Percentiles rank a stretch among this genome's conserved stretches.
Evolutionary conservation across 371 early-diverging fungal species (phyloP).

Genomic region (Mortierella sp.): DNA sequence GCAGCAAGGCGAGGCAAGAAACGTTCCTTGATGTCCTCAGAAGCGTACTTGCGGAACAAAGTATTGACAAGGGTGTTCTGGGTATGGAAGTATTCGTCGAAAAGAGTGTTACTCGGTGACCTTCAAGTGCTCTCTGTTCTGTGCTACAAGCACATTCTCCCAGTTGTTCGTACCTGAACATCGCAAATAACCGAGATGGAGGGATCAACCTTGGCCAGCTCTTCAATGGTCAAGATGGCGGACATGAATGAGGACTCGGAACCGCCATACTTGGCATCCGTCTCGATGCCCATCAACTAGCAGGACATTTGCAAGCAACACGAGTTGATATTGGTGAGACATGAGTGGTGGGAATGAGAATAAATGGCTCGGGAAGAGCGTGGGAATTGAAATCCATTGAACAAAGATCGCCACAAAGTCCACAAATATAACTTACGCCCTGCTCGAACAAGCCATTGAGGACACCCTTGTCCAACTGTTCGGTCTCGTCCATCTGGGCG

Average conservation of each 20-base stretch:
- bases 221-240: slow-evolving; percentile 94
- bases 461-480: slow-evolving; percentile 80
- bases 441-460: slow-evolving; percentile 91
- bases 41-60: slow-evolving; percentile 89
- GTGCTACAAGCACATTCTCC: too few species aligned
- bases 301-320: slow-evolving; percentile 1
- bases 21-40: slow-evolving; percentile 78
- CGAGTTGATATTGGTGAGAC: not conserved
- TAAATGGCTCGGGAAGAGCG: not conserved
- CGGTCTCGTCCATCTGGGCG: slow-evolving; percentile 92
- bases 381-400: slow-evolving; percentile 4
- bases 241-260: slow-evolving; percentile 91
- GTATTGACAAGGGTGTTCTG: slow-evolving; percentile 96
- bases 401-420: too few species aligned
- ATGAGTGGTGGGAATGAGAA: not conserved
- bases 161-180: slow-evolving; percentile 76
- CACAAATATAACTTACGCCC: slow-evolving; percentile 82
- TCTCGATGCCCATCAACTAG: slow-evolving; percentile 97
- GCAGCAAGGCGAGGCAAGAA: slow-evolving; percentile 88
- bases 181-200: slow-evolving; percentile 93
- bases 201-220: slow-evolving; percentile 97
- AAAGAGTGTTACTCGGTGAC: too few species aligned
- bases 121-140: too few species aligned
- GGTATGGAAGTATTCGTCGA: too few species aligned
- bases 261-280: slow-evolving; percentile 84